A percentile compares a stretch with the other conserved stretches of the same genome.
phyloP scores from a whole-genome alignment of 441 rosid genomes.

The Melastoma candidum region DNA sequence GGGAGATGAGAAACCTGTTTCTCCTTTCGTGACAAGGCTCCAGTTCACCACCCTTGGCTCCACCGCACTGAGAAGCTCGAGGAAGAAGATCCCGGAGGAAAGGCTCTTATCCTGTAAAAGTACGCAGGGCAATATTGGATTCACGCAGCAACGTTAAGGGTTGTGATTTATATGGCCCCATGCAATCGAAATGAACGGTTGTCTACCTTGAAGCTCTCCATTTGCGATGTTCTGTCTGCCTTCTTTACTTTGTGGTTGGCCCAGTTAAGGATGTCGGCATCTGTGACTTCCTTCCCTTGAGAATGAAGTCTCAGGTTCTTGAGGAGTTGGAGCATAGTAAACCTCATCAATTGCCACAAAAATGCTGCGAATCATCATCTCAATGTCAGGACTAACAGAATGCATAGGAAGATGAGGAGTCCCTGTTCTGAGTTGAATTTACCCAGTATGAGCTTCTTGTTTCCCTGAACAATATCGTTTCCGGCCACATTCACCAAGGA shows the following conservation, averaged over 20 bases:
- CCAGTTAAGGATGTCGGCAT: slow-evolving; percentile 74
- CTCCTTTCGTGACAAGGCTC: slow-evolving; percentile 81
- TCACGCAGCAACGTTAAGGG: not conserved
- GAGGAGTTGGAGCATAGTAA: slow-evolving; percentile 87
- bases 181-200: not conserved
- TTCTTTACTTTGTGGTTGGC: slow-evolving; percentile 79
- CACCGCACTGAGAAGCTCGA: slow-evolving; percentile 78
- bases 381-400: not conserved
- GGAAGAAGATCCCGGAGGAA: slow-evolving; percentile 76
- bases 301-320: slow-evolving; percentile 74
- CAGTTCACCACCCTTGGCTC: slow-evolving; percentile 96
- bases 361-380: slow-evolving; percentile 35
- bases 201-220: slow-evolving; percentile 86
- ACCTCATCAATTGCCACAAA: slow-evolving; percentile 95
- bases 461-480: slow-evolving; percentile 93
- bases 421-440: slow-evolving; percentile 13
- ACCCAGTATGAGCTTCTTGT: slow-evolving; percentile 87
- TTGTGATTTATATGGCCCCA: not conserved
- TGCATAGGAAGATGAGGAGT: not conserved
- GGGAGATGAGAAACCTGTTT: slow-evolving; percentile 39
- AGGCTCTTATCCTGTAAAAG: slow-evolving; percentile 62
- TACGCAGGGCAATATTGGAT: slow-evolving; percentile 8
- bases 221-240: slow-evolving; percentile 53
- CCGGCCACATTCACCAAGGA: slow-evolving; percentile 97
- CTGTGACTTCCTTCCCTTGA: slow-evolving; percentile 85